Percentiles rank a stretch among this genome's conserved stretches.
These are phyloP conservation scores for Neopestalotiopsis rosae DNA, from an alignment of 2,329 filamentous ascomycete genomes.

Conservation along the genomic window DNA sequence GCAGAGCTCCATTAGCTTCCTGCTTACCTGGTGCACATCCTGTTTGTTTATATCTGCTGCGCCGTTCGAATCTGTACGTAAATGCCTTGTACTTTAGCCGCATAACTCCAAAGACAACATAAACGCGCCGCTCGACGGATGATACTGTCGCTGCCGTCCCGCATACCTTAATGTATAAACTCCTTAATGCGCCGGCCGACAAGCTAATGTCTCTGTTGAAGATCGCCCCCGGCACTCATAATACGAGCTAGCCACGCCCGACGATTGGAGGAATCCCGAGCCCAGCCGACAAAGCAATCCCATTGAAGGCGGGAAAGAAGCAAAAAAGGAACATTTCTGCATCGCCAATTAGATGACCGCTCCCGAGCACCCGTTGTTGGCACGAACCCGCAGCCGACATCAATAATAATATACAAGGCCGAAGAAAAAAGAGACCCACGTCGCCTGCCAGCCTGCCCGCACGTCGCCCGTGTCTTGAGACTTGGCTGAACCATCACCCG, in stretches of 20 bases:
- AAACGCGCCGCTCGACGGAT: neutral
- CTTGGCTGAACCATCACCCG: neutral
- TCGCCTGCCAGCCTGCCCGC: neutral
- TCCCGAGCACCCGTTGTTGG: neutral
- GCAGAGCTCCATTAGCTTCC: neutral
- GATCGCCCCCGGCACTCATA: neutral
- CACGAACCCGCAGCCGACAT: neutral
- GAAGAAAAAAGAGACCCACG: neutral
- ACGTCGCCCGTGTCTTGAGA: neutral
- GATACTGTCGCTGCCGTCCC: neutral
- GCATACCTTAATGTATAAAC: neutral
- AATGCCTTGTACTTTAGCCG: constrained; percentile 7
- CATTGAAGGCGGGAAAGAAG: constrained; percentile 1
- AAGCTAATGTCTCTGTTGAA: constrained; percentile 1
- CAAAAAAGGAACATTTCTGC: neutral
- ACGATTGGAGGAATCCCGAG: constrained; percentile 2
- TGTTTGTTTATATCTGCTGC: neutral
- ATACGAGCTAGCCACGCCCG: neutral
- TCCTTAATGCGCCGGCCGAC: neutral
- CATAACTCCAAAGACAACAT: neutral
- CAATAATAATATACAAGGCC: neutral
- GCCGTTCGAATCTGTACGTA: neutral
- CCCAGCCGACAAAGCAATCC: constrained; percentile 2
- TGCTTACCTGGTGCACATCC: neutral
- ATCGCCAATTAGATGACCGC: constrained; percentile 12